Conservation (phyloP, 2,329 filamentous ascomycete species). For the Epichloe gansuensis region DNA sequence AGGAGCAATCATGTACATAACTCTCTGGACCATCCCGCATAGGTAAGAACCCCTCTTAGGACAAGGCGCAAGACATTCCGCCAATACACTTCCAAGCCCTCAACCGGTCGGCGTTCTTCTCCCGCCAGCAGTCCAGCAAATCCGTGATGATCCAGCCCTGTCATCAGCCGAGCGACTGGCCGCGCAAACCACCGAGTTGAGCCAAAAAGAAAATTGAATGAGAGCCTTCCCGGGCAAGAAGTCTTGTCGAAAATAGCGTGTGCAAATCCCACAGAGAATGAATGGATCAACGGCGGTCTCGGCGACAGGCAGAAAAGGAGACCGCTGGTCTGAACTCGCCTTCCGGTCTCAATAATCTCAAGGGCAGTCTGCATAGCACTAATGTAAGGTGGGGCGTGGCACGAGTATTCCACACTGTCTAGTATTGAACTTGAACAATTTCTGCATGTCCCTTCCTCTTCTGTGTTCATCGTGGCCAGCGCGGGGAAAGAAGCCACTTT, state of each 20-base stretch:
- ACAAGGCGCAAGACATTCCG: too few relatives aligned
- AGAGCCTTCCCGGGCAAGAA: slow-evolving; percentile 22
- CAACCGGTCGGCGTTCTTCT: too few relatives aligned
- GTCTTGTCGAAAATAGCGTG: slow-evolving; percentile 28
- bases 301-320: slow-evolving; percentile 33
- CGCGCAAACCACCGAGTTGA: slow-evolving; percentile 20
- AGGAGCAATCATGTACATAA: too few relatives aligned
- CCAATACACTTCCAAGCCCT: too few relatives aligned
- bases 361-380: slow-evolving; percentile 38
- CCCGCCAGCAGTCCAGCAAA: slow-evolving; percentile 17
- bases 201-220: slow-evolving; percentile 22
- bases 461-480: too few relatives aligned
- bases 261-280: slow-evolving; percentile 29
- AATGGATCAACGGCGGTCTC: slow-evolving; percentile 20
- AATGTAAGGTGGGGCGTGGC: slow-evolving; percentile 19
- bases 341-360: slow-evolving; percentile 49
- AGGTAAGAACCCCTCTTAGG: too few relatives aligned
- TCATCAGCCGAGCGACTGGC: slow-evolving; percentile 17
- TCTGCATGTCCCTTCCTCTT: too few relatives aligned
- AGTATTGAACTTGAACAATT: too few relatives aligned
- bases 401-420: too few relatives aligned
- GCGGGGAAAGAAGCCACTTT: too few relatives aligned
- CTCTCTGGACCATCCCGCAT: too few relatives aligned
- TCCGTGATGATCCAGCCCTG: slow-evolving; percentile 28
- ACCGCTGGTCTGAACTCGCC: slow-evolving; percentile 51